These are phyloP conservation scores for Eucalyptus curtisii DNA, from an alignment of 345 rosid species.

Conservation along the genomic window DNA sequence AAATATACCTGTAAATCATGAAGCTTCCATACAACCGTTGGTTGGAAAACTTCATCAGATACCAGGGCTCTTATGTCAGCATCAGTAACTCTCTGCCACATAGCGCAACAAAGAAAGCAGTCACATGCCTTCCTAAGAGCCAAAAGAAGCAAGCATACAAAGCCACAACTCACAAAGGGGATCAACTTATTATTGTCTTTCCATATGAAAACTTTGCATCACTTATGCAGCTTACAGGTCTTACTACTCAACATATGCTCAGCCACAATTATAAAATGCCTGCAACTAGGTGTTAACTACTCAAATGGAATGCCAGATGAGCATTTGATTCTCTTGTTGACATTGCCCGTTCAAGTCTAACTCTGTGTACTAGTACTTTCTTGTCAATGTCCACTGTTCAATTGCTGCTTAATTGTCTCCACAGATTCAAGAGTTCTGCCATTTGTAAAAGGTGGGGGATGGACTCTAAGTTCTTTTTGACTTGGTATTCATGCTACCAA, in stretches of 20 bases:
- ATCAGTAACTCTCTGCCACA: constrained; percentile 66
- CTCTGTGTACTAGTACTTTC: neutral
- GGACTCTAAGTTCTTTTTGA: neutral
- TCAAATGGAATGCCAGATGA: neutral
- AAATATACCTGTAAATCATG: constrained; percentile 64
- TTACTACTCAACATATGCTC: neutral
- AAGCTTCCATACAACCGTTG: constrained; percentile 76
- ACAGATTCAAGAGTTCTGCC: neutral
- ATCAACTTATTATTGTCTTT: neutral
- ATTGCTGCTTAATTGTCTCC: neutral
- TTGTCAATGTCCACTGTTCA: neutral
- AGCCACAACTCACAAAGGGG: neutral
- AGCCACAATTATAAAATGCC: neutral
- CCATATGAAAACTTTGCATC: neutral
- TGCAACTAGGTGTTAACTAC: neutral
- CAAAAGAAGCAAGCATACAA: neutral
- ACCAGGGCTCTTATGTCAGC: constrained; percentile 86
- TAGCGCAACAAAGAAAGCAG: neutral
- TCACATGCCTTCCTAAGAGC: neutral
- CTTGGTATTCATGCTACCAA: neutral
- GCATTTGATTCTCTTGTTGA: no score
- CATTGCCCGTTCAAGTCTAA: neutral
- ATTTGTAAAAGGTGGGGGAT: neutral
- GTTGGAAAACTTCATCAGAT: constrained; percentile 95
- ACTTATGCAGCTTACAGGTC: neutral